Conservation (phyloP, 495 filamentous ascomycete species). For the Penicillium cataractarum region DNA sequence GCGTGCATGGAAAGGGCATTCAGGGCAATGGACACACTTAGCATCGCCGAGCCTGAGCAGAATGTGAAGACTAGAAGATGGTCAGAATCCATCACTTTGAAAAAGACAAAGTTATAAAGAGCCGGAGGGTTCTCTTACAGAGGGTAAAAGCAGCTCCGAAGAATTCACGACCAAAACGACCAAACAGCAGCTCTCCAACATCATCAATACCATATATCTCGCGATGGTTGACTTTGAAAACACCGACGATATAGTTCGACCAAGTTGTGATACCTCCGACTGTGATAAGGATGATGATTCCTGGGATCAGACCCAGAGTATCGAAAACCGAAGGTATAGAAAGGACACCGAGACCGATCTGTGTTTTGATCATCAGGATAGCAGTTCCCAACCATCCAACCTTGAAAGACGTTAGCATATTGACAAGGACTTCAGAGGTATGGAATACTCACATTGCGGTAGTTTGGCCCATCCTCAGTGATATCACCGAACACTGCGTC, state of each 20-base stretch:
- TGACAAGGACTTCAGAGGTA: too few relatives aligned
- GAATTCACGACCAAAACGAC: slow-evolving; percentile 61
- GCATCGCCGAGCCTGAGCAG: slow-evolving; percentile 49
- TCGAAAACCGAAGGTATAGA: slow-evolving; percentile 65
- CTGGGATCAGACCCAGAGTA: slow-evolving; percentile 59
- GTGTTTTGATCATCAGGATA: slow-evolving; percentile 45
- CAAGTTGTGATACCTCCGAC: slow-evolving; percentile 69
- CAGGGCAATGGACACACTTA: slow-evolving; percentile 73
- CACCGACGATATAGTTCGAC: slow-evolving; percentile 71
- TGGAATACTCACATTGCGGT: slow-evolving; percentile 17
- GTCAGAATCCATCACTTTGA: slow-evolving; percentile 35
- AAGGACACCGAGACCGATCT: slow-evolving; percentile 64
- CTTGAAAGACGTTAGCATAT: slow-evolving; percentile 21
- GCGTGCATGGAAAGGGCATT: slow-evolving; percentile 66
- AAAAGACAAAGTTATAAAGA: background rate
- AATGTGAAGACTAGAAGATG: slow-evolving; percentile 57
- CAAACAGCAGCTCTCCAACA: slow-evolving; percentile 65
- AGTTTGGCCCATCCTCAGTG: slow-evolving; percentile 19
- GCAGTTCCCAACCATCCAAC: slow-evolving; percentile 40
- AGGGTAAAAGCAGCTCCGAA: slow-evolving; percentile 57
- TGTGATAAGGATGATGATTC: slow-evolving; percentile 52
- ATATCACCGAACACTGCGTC: slow-evolving; percentile 26
- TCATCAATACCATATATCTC: slow-evolving; percentile 69
- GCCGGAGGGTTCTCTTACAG: slow-evolving; percentile 33
- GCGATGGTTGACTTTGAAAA: slow-evolving; percentile 69